phyloP scores from a whole-genome alignment of 2,329 filamentous ascomycete genomes.

The Exserohilum turcica region DNA sequence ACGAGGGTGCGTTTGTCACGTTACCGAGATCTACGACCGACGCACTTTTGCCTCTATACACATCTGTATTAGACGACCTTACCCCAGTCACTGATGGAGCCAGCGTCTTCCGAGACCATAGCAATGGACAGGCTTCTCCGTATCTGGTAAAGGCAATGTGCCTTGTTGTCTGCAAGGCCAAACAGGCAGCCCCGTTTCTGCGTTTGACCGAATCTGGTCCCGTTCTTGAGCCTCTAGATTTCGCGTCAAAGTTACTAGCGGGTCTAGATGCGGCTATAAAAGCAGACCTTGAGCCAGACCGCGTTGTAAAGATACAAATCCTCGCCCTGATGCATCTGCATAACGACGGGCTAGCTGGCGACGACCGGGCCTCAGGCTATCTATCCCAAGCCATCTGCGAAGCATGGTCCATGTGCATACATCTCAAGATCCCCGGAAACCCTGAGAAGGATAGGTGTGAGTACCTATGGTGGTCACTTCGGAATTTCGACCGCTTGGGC shows the following conservation, averaged over 20 bases:
- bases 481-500: slow-evolving; percentile 6
- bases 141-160: slow-evolving; percentile 5
- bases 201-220: not conserved
- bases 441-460: slow-evolving; percentile 1
- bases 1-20: slow-evolving; percentile 2
- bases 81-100: slow-evolving; percentile 1
- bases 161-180: slow-evolving; percentile 5
- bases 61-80: slow-evolving; percentile 2
- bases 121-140: not conserved
- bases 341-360: slow-evolving; percentile 2
- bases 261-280: slow-evolving; percentile 6
- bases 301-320: slow-evolving; percentile 4
- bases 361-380: not conserved
- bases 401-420: slow-evolving; percentile 10
- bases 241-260: slow-evolving; percentile 5
- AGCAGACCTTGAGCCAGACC: slow-evolving; percentile 5
- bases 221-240: not conserved
- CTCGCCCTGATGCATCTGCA: slow-evolving; percentile 9
- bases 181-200: slow-evolving; percentile 2
- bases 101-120: not conserved
- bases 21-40: slow-evolving; percentile 3
- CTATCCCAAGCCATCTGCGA: slow-evolving; percentile 4
- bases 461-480: slow-evolving; percentile 8
- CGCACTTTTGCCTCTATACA: slow-evolving; percentile 4
- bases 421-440: slow-evolving; percentile 1